Percentiles rank a stretch among this genome's conserved stretches.
These are phyloP conservation scores for Austroboletus eburneus DNA, from an alignment of 768 basidiomycete species.

Conservation along the genomic window DNA sequence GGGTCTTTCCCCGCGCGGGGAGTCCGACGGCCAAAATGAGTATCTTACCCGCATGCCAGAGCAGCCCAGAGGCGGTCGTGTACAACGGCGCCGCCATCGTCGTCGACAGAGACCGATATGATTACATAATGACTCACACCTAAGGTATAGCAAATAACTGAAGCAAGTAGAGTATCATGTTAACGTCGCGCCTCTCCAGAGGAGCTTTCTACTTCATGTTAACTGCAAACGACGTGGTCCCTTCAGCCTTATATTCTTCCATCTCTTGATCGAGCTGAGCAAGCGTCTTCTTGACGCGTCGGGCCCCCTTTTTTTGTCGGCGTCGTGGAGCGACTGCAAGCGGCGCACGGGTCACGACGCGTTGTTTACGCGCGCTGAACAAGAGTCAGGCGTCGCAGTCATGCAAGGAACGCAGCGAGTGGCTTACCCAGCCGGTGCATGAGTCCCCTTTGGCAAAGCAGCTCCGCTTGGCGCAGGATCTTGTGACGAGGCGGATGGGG, in stretches of 20 bases:
- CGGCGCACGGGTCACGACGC: constrained; percentile 15
- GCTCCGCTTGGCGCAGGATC: constrained; percentile 18
- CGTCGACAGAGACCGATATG: not conserved
- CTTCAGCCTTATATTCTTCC: constrained; percentile 67
- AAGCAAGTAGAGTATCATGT: too few relatives aligned
- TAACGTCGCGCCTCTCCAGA: too few relatives aligned
- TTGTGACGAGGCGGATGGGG: constrained; percentile 4
- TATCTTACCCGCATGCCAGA: constrained; percentile 94
- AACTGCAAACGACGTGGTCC: constrained; percentile 1
- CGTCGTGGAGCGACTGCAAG: constrained; percentile 32
- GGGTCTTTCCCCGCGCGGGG: constrained; percentile 94
- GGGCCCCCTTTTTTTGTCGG: constrained; percentile 69
- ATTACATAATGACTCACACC: constrained; percentile 19
- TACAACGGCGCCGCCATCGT: constrained; percentile 89
- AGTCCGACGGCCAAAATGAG: constrained; percentile 89
- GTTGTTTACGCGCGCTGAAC: constrained; percentile 20
- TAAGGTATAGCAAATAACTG: too few relatives aligned
- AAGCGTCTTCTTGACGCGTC: constrained; percentile 62
- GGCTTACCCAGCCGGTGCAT: constrained; percentile 9
- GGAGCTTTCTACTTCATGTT: constrained; percentile 12
- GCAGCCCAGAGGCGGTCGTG: constrained; percentile 81
- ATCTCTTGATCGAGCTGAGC: constrained; percentile 75
- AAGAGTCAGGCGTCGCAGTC: not conserved
- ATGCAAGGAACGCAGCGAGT: not conserved
- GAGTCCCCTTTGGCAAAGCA: too few relatives aligned